These are phyloP conservation scores for Ilyonectria mors-panacis DNA, from an alignment of 2,329 filamentous ascomycete species.

Conservation along the genomic window DNA sequence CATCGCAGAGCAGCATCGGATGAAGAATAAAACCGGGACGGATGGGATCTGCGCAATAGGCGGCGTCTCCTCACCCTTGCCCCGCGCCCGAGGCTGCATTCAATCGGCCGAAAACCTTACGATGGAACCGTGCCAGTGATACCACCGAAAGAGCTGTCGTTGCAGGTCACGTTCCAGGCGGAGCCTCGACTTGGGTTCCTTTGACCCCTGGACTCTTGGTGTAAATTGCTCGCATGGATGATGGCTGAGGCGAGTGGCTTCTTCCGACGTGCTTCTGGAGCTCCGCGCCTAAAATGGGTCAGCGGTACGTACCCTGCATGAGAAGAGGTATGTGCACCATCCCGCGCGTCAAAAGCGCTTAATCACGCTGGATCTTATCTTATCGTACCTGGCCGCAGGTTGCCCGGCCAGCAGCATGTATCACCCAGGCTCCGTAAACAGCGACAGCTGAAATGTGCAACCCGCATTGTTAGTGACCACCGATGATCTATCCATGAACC, in stretches of 20 bases:
- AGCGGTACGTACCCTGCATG: constrained; percentile 17
- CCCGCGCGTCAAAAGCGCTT: constrained; percentile 24
- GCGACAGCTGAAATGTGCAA: constrained; percentile 25
- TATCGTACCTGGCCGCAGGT: constrained; percentile 32
- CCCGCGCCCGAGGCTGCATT: constrained; percentile 13
- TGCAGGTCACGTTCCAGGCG: constrained; percentile 1
- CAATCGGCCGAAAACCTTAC: constrained; percentile 34
- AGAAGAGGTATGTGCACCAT: neutral
- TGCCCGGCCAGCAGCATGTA: constrained; percentile 42
- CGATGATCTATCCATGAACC: constrained; percentile 42
- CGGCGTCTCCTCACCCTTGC: neutral
- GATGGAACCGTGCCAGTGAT: constrained; percentile 38
- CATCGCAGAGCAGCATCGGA: neutral
- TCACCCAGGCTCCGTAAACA: constrained; percentile 31
- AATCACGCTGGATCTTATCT: constrained; percentile 5
- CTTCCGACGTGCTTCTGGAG: constrained; percentile 11
- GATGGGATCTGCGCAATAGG: constrained; percentile 1
- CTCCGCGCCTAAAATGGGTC: constrained; percentile 13
- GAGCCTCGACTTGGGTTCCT: constrained; percentile 29
- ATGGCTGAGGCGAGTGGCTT: constrained; percentile 2
- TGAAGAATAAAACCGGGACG: constrained; percentile 2
- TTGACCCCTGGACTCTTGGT: constrained; percentile 5
- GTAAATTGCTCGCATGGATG: constrained; percentile 31
- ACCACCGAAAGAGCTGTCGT: constrained; percentile 29
- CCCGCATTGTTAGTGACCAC: constrained; percentile 28